phyloP scores from a whole-genome alignment of 352 stramenopile genomes.

The Halophytophthora batemanensis region DNA sequence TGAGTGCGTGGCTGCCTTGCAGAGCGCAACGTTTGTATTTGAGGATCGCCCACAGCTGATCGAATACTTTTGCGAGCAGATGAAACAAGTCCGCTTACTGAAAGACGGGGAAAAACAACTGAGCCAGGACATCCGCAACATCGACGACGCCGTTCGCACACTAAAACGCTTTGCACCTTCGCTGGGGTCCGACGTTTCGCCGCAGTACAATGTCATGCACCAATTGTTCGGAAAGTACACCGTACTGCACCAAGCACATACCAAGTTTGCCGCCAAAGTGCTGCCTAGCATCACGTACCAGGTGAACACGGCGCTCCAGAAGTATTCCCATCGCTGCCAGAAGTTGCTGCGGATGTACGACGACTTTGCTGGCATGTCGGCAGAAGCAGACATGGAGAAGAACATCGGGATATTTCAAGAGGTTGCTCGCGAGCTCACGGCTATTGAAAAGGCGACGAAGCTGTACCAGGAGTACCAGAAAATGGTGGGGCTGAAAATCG shows the following conservation, averaged over 20 bases:
- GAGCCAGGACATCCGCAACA: constrained; percentile 64
- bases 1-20: constrained; percentile 40
- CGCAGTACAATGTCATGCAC: constrained; percentile 53
- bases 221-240: constrained; percentile 46
- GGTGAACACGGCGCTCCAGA: constrained; percentile 52
- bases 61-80: constrained; percentile 69
- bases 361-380: constrained; percentile 38
- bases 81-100: constrained; percentile 51
- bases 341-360: constrained; percentile 50
- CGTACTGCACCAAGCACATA: constrained; percentile 39
- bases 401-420: constrained; percentile 52
- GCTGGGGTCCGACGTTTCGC: constrained; percentile 19
- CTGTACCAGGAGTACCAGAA: constrained; percentile 73
- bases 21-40: constrained; percentile 42
- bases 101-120: constrained; percentile 56
- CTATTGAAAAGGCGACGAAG: constrained; percentile 46
- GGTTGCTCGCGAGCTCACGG: constrained; percentile 36
- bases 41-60: constrained; percentile 73
- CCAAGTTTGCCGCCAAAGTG: constrained; percentile 65
- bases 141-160: constrained; percentile 57
- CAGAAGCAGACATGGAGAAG: constrained; percentile 57
- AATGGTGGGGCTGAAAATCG: constrained; percentile 64
- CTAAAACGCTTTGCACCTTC: constrained; percentile 43
- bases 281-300: constrained; percentile 68
- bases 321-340: constrained; percentile 49